Conservation (phyloP, 208 protist species). For the Strigomonas culicis region DNA sequence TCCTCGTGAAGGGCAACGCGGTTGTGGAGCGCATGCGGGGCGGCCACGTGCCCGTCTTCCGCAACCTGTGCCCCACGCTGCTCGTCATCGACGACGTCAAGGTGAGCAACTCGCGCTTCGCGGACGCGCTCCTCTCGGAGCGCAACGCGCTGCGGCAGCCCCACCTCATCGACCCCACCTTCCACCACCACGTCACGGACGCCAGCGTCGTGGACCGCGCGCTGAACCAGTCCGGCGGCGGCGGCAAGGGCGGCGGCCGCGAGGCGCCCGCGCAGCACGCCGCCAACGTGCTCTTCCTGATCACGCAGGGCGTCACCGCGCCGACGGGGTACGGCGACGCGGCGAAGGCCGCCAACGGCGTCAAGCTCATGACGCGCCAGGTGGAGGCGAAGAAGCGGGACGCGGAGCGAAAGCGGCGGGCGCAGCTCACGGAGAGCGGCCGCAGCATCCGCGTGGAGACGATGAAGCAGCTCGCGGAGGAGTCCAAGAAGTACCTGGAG, state of each 20-base stretch:
- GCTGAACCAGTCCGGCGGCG: neutral
- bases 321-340: constrained; percentile 61
- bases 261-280: constrained; percentile 18
- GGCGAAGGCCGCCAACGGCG: constrained; percentile 21
- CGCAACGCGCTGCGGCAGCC: constrained; percentile 29
- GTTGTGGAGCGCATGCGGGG: constrained; percentile 33
- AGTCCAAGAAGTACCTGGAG: constrained; percentile 72
- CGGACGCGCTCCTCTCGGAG: constrained; percentile 30
- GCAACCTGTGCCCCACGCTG: constrained; percentile 82
- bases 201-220: constrained; percentile 9
- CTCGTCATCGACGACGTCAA: constrained; percentile 60
- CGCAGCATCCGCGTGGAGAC: constrained; percentile 35
- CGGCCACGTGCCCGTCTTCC: constrained; percentile 44
- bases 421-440: constrained; percentile 23
- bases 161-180: constrained; percentile 18
- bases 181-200: neutral
- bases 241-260: neutral
- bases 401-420: constrained; percentile 18
- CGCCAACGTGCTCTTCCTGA: constrained; percentile 55
- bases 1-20: constrained; percentile 77
- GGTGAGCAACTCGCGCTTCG: constrained; percentile 38
- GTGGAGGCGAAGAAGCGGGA: constrained; percentile 15
- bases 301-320: constrained; percentile 60
- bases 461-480: constrained; percentile 53
- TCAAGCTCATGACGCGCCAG: constrained; percentile 27